Base-by-base conservation (phyloP, 2,329 filamentous ascomycete species). In the Grosmannia serpens region DNA sequence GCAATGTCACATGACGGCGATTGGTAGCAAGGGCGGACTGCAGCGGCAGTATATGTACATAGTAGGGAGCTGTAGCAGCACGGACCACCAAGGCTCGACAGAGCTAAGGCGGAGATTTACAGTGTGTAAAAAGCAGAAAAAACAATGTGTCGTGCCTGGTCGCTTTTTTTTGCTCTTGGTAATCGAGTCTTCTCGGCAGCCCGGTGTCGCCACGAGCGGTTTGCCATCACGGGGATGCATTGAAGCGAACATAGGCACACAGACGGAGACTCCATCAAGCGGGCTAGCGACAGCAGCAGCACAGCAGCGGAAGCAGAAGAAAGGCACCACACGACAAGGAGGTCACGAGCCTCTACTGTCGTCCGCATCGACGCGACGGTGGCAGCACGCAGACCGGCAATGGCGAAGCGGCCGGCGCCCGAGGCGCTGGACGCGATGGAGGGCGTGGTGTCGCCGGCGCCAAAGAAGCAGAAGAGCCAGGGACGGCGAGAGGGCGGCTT, bases 401-500 rank as follows among this genome's bases (percentile, higher is more conserved):
- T 64, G 63, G 54, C 62, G 41, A 85, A 86, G 72, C 78, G 83
- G 61, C 77, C 78, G 59, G 83, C 83, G 58, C 77, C 78, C 33
- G 82, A 85, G 68, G 74, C 81, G 49, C 74, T 86, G 46, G 82
- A 84, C 44, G 80, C 84, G 61, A 69, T 82, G 51, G 70, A 71
- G 44, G 80, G 74, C 58, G 69, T 78, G 59, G 78, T 74, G 54
- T 84, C 82, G 35, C 83, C 83, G 4, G 78, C 77, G 35, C 80
- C 80, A 26, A 86, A 85, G 69, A 78, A 68, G 62, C 67, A 67
- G 58, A 66, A 66, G 58, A 65, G 66, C 64, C 59, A 62, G 49
- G 65, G 53, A 7, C 47, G 33, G 41, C 51, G 46, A 20, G 59
- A 49, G 22, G 15, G 29, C 47, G 31, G 51, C 35, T 44, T 26